Evolutionary conservation across 2,329 filamentous ascomycete species (phyloP), one percentile per base, ranked within the genome.

Genomic region (Ceratocystiopsis brevicomis): DNA sequence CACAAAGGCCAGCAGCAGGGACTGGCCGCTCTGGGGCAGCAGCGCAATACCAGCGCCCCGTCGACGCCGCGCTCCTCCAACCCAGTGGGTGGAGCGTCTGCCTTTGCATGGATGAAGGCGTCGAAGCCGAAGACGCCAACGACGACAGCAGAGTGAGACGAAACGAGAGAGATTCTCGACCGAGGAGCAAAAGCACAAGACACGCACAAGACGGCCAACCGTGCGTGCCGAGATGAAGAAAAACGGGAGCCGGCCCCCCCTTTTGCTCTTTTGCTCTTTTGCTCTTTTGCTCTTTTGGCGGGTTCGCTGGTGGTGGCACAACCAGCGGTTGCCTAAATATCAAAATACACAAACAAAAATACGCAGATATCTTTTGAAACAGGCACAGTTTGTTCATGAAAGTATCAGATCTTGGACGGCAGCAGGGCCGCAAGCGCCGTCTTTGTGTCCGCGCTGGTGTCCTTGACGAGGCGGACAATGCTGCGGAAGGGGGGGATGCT

Each of bases 21-120:
- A 18, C 49, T 50, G 37, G 52, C 45, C 0, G 45, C 50, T 4
- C 45, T 50, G 45, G 59, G 63, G 39, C 50, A 52, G 36, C 60
- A 62, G 44, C 43, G 18, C 45, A 63, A 54, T 57, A 35, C 57
- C 63, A 37, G 53, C 60, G 16, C n/a, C 63, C 13, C 15, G 6
- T 35, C 43, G 15, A 18, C 40, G 2, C 45, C 73, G 15, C 71
- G 76, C 45, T 69, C 75, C 8, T 67, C 75, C 32, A 96, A 96
- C 55, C 88, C 90, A 0, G 73, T 94, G 16, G 88, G 88, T 10
- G 83, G 83, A n/a, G 88, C 82, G 14, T 90, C 84, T 46, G 88
- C 88, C 3, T 96, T 96, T 63, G 79, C 82, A 13, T 96, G 87
- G 87, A 78, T 95, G 66, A 88, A 81, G 40, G 61, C 68, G 16